Evolutionary conservation across 179 eudicot species (phyloP), one percentile per base, ranked within the genome.

Genomic region (Dionaea muscipula): DNA sequence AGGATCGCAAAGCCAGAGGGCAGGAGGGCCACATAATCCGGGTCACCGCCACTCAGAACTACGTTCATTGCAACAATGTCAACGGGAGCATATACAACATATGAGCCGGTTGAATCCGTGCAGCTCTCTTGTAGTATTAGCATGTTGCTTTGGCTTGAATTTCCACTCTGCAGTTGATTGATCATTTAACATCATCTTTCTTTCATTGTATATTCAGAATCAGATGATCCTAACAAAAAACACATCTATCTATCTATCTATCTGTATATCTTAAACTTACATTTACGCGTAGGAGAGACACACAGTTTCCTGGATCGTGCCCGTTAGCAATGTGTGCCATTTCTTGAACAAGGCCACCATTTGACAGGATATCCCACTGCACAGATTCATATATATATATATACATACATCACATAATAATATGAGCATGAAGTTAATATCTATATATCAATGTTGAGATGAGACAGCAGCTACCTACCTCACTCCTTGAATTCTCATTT

Each of bases 61-160:
- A 75, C 70, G 36, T 81, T 73, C 76, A 81, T 78, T 1, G 80
- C 80, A 1, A 71, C 80, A 1, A 81, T 59, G 43, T 81, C 82
- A 0, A 81, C 83, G 2, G 86, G 82, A 2, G 83, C 79, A 36
- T 81, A 81, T 35, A 78, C 74, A 1, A 81, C 86, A 21, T 75
- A 76, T 7, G 82, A 75, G 20, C 86, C 86, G 8, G 86, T 75
- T 57, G 74, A 23, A 43, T 81, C 86, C 9, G 73, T 75, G 72
- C 80, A 67, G 21, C 80, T 81, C 61, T 81, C 86, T 65, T 81
- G 86, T 4, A 81, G 70, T 55, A 81, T 81, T 48, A 81, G 59
- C 82, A 75, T 78, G 66, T 72, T 77, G 76, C 80, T 75, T n/a
- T 81, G 82, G 63, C 76, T 77, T 5, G 86, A 69, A 56, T 81